Conservation (phyloP, 768 basidiomycete species). For the Collybia mongolica region DNA sequence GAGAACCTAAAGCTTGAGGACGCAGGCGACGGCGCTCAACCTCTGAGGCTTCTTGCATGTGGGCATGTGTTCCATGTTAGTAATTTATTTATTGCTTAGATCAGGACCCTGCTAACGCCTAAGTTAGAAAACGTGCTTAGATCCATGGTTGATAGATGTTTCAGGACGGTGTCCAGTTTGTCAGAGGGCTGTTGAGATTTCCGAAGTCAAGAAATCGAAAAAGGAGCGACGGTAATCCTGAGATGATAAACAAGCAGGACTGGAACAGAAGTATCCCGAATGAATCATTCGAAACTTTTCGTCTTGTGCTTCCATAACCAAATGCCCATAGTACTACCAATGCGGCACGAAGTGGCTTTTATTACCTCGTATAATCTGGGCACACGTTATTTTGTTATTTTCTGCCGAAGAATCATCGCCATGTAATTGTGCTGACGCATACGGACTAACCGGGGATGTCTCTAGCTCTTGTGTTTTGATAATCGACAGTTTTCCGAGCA, state of each 20-base stretch:
- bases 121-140: slow-evolving; percentile 77
- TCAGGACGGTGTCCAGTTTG: slow-evolving; percentile 89
- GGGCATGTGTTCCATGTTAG: slow-evolving; percentile 91
- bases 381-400: too few relatives aligned
- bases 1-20: slow-evolving; percentile 54
- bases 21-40: slow-evolving; percentile 75
- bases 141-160: slow-evolving; percentile 85
- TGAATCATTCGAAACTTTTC: not conserved
- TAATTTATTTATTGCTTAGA: slow-evolving; percentile 5
- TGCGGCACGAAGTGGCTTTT: not conserved
- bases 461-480: too few relatives aligned
- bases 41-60: slow-evolving; percentile 72
- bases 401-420: too few relatives aligned
- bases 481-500: too few relatives aligned
- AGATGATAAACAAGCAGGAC: not conserved
- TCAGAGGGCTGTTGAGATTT: slow-evolving; percentile 67
- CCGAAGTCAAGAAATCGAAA: slow-evolving; percentile 19
- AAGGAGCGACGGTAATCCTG: slow-evolving; percentile 5
- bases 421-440: too few relatives aligned
- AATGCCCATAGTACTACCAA: not conserved
- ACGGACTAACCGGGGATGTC: too few relatives aligned
- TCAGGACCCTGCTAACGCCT: not conserved
- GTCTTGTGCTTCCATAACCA: not conserved
- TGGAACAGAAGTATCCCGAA: not conserved
- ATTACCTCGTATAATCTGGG: too few relatives aligned